Evolutionary conservation across 2,329 filamentous ascomycete genomes (phyloP), one percentile per base, ranked within the genome.

Genomic region (Ophiostoma tasmaniense): DNA sequence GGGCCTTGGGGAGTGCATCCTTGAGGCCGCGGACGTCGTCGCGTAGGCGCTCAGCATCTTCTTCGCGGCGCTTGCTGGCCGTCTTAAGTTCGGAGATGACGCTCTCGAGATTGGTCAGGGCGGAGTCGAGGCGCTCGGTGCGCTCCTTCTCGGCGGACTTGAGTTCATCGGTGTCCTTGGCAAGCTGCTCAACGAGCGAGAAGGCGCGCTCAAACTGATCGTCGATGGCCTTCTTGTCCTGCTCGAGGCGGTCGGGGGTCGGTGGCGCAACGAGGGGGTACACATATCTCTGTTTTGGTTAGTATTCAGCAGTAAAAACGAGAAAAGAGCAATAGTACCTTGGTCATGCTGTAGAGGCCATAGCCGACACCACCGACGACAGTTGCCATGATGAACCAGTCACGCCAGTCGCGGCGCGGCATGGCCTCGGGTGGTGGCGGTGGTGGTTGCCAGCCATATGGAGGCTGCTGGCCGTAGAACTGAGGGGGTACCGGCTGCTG

Each of bases 381-480:
- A 0, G 95, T 99, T 8, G 95, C 95, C 92, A 98, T 97, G 79
- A 99, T 98, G 80, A 99, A 99, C 91, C 93, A 98, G 77, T 99
- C 95, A 71, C 96, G 87, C 95, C 95, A 99, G 80, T 99, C 95
- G 76, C 95, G 85, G 76, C 88, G 89, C 2, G 93, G 93, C 2
- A 88, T 80, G 68, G 85, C 82, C 1, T 84, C 84, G 3, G 85
- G 82, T 8, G 83, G 79, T 17, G 59, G 66, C 69, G 68, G 67
- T 35, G 79, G 80, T 37, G 82, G 82, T 74, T 87, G 86, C 86
- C 86, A 89, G 73, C 83, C 81, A 70, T 83, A 82, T 61, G 55
- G 55, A 1, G 80, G 79, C 25, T 78, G 80, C 70, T 84, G 39
- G 8, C n/a, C 30, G 6, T 52, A 75, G 73, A 80, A 80, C 71